Evolutionary conservation across 2,329 filamentous ascomycete species (phyloP).

Genomic region (Eutypella sp.): DNA sequence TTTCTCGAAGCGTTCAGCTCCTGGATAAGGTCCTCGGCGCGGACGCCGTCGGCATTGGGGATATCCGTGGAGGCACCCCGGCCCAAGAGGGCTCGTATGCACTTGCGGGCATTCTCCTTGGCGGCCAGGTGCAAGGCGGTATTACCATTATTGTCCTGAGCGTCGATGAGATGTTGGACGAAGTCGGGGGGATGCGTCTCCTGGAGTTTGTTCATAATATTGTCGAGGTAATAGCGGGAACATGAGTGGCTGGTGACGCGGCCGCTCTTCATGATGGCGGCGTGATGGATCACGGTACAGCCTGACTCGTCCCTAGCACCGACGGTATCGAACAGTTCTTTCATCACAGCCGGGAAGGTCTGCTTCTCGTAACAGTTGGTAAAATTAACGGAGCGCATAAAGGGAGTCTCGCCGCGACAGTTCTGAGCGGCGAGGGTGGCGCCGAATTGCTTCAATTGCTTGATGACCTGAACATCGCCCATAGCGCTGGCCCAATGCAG

Average conservation of each 20-base stretch:
- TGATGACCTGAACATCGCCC: conserved; percentile 90
- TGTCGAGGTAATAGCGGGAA: conserved; percentile 89
- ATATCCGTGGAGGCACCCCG: conserved; percentile 82
- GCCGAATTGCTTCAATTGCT: conserved; percentile 75
- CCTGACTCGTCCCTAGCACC: conserved; percentile 73
- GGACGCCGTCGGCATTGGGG: conserved; percentile 73
- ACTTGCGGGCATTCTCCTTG: conserved; percentile 82
- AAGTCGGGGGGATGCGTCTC: conserved; percentile 71
- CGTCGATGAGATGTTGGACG: conserved; percentile 73
- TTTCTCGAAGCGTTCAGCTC: conserved; percentile 63
- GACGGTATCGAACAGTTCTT: conserved; percentile 77
- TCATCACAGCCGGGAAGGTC: conserved; percentile 79
- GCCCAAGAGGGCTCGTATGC: conserved; percentile 71
- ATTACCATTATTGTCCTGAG: conserved; percentile 81
- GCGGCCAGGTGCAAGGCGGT: conserved; percentile 75
- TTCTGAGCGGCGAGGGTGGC: conserved; percentile 70
- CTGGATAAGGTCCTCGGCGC: conserved; percentile 79
- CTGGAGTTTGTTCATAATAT: conserved; percentile 79
- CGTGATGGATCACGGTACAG: conserved; percentile 90
- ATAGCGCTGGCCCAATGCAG: conserved; percentile 97
- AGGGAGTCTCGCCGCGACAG: conserved; percentile 74
- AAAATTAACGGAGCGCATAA: conserved; percentile 92
- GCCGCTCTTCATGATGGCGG: conserved; percentile 80
- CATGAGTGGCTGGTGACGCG: conserved; percentile 79
- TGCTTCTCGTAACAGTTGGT: conserved; percentile 96